These are phyloP conservation scores for Vararia minispora DNA, from an alignment of 768 basidiomycete species.

Conservation along the genomic window DNA sequence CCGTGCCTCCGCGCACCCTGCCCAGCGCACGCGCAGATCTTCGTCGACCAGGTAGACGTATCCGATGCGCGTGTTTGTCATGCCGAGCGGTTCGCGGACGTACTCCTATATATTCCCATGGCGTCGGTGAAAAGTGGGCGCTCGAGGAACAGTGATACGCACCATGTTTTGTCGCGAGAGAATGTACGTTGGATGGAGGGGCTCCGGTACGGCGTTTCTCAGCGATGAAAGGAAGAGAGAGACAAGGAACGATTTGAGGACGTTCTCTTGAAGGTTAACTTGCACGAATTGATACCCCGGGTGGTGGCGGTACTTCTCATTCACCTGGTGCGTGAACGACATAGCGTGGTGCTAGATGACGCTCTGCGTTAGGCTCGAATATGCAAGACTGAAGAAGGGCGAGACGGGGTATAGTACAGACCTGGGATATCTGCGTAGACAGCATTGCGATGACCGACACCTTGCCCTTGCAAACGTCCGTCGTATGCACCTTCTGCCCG, in stretches of 20 bases:
- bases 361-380: neutral
- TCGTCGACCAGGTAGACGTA: conserved; percentile 89
- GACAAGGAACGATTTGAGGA: conserved; percentile 84
- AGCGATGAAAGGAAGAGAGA: conserved; percentile 73
- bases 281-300: conserved; percentile 65
- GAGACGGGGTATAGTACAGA: conserved; percentile 21
- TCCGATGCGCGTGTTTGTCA: conserved; percentile 84
- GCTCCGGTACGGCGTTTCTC: conserved; percentile 49
- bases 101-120: conserved; percentile 25
- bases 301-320: conserved; percentile 38
- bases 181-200: conserved; percentile 61
- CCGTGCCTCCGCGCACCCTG: conserved; percentile 78
- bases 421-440: conserved; percentile 84
- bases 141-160: conserved; percentile 20
- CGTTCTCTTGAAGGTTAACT: conserved; percentile 92
- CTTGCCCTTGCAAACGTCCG: conserved; percentile 62
- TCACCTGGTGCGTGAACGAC: conserved; percentile 53
- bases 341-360: conserved; percentile 60
- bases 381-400: neutral
- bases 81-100: conserved; percentile 71
- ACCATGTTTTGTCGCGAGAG: conserved; percentile 75
- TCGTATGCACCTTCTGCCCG: conserved; percentile 54
- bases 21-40: conserved; percentile 83
- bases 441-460: conserved; percentile 76
- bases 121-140: neutral